Base-by-base conservation (phyloP, 2,329 filamentous ascomycete species). In the Fusarium humuli region DNA sequence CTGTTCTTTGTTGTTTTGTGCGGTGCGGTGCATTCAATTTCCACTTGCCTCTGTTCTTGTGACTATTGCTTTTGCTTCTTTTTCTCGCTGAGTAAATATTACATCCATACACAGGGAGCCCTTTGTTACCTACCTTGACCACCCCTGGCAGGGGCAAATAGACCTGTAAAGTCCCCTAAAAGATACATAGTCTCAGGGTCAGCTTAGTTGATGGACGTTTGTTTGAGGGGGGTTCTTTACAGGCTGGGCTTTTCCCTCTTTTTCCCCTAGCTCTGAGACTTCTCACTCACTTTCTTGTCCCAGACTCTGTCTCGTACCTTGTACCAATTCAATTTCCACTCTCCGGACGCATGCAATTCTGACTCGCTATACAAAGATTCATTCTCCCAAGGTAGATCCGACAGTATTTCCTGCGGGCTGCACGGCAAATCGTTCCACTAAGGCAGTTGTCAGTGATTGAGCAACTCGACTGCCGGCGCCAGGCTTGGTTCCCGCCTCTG, bases 381-480 rank as follows among this genome's bases (percentile, higher is more conserved):
- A n/a, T 67, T 73, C 61, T 67, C 61, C 61, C 18, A n/a, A 37
- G 34, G 10, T 37, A 72, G 66, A 52, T 57, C 57, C 18, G 18
- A 37, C 34, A 37, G 22, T 41, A 20, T 27, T 57, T 47, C 52
- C 37, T 62, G 42, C 52, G 57, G 32, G 30, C 50, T 57, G 53
- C 47, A 61, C 65, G 63, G 61, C 60, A 74, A 57, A 57, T 65
- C 40, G 53, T 53, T 64, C 57, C 55, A 67, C 63, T 66, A 66
- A 66, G 54, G 34, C 37, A n/a, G 30, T 54, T 61, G 40, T 42
- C 62, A 61, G 34, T 64, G 57, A 57, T 46, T 59, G 34, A 56
- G 57, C 59, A 59, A 66, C 47, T 70, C 52, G 57, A 68, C 67
- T 71, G 58, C 57, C 62, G 64, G 63, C 67, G 62, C 62, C 67